Percentiles rank a stretch among this genome's conserved stretches.
Evolutionary conservation across 805 yeast genomes (phyloP).

Genomic region (Candida schatavii): DNA sequence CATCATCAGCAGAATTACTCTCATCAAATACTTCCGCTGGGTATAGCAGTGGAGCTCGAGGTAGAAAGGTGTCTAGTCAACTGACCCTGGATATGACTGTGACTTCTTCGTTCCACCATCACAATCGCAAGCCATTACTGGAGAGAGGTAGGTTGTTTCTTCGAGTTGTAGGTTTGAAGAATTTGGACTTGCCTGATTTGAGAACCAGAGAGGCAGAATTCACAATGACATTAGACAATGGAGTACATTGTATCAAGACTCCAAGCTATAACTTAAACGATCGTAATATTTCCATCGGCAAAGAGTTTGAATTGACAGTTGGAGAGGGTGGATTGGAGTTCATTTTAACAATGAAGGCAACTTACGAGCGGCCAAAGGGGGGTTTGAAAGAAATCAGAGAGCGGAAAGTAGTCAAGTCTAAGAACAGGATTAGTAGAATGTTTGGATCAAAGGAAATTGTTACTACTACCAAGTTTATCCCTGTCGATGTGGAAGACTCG

Average conservation of each 20-base stretch:
- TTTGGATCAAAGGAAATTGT: conserved; percentile 48
- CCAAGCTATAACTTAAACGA: conserved; percentile 42
- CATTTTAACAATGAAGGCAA: conserved; percentile 69
- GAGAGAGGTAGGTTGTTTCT: conserved; percentile 58
- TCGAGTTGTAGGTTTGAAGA: conserved; percentile 44
- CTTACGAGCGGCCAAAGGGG: conserved; percentile 49
- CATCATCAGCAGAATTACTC: conserved; percentile 4
- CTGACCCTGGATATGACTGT: conserved; percentile 4
- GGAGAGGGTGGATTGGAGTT: conserved; percentile 57
- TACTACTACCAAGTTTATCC: conserved; percentile 50
- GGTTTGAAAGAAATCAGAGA: conserved; percentile 61
- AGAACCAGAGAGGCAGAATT: conserved; percentile 45
- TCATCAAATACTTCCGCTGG: conserved; percentile 1
- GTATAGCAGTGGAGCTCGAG: too few relatives aligned
- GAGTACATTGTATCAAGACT: conserved; percentile 74
- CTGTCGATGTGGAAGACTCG: conserved; percentile 51
- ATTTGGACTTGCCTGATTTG: conserved; percentile 47
- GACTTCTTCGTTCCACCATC: not conserved
- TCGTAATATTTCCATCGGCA: conserved; percentile 44
- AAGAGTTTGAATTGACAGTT: conserved; percentile 77
- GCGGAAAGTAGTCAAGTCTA: conserved; percentile 46
- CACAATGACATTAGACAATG: conserved; percentile 68
- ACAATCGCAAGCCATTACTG: conserved; percentile 2
- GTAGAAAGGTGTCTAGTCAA: conserved; percentile 2
- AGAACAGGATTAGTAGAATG: conserved; percentile 43